Conservation (phyloP, 441 rosid species). For the Arabidopsis hybrid region DNA sequence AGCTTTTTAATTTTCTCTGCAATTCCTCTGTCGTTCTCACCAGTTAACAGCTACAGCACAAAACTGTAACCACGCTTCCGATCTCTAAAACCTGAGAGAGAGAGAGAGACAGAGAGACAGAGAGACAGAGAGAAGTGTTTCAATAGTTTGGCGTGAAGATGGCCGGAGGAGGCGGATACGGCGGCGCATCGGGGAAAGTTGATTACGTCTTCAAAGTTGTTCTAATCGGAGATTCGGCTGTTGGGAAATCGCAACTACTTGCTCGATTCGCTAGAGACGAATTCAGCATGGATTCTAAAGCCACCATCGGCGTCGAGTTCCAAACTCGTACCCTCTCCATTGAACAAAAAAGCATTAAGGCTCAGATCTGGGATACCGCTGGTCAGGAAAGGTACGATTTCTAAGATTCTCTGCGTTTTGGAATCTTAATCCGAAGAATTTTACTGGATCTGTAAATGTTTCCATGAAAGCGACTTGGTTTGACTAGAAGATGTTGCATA, state of each 20-base stretch:
- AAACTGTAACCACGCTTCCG: not conserved
- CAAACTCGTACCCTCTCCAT: conserved; percentile 65
- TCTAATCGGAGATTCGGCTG: conserved; percentile 76
- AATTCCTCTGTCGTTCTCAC: conserved; percentile 23
- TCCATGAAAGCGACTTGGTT: conserved; percentile 32
- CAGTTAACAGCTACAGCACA: conserved; percentile 21
- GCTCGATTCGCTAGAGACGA: conserved; percentile 72
- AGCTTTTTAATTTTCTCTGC: not conserved
- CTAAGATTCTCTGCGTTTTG: not conserved
- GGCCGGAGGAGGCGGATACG: conserved; percentile 77
- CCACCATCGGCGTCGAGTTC: conserved; percentile 77
- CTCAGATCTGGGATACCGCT: conserved; percentile 90
- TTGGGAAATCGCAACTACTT: conserved; percentile 73
- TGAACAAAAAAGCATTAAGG: conserved; percentile 67
- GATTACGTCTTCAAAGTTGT: conserved; percentile 93
- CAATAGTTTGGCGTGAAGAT: conserved; percentile 34
- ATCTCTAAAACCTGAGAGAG: not conserved
- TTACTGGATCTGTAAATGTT: conserved; percentile 21
- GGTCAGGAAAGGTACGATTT: conserved; percentile 68
- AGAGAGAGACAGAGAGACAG: too few relatives aligned
- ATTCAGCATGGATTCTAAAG: conserved; percentile 72
- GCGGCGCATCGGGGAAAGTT: conserved; percentile 73
- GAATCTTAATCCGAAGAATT: not conserved
- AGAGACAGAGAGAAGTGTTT: not conserved
- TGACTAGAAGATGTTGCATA: conserved; percentile 3